Conservation (phyloP, 1,139 yeast species). For the Blastobotrys raffinosifermentans region DNA sequence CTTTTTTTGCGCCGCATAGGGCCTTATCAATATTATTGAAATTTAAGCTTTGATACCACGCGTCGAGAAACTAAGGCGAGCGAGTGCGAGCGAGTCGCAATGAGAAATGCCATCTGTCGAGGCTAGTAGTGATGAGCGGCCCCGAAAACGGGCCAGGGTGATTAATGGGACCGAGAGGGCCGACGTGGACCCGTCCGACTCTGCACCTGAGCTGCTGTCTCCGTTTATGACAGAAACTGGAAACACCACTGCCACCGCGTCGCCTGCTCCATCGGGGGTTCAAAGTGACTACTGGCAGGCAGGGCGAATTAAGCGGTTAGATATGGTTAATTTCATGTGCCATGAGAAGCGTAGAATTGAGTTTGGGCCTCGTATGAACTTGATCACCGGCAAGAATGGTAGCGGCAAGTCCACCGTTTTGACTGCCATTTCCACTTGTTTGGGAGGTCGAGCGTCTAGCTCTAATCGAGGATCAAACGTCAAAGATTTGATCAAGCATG, state of each 20-base stretch:
- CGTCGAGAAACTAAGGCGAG: too few relatives aligned
- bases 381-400: constrained; percentile 92
- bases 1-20: too few relatives aligned
- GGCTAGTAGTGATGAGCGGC: too few relatives aligned
- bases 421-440: constrained; percentile 83
- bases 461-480: constrained; percentile 78
- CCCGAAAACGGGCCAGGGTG: too few relatives aligned
- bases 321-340: constrained; percentile 44
- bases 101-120: too few relatives aligned
- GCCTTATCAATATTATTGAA: too few relatives aligned
- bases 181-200: too few relatives aligned
- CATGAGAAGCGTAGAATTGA: constrained; percentile 72
- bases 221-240: too few relatives aligned
- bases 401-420: constrained; percentile 92
- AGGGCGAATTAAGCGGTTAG: constrained; percentile 24
- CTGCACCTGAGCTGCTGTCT: too few relatives aligned
- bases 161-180: too few relatives aligned
- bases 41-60: too few relatives aligned
- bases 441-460: constrained; percentile 92
- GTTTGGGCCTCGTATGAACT: constrained; percentile 80
- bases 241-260: background rate
- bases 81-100: too few relatives aligned
- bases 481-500: constrained; percentile 71
- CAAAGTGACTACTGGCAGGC: constrained; percentile 3
- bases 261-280: background rate